phyloP scores from a whole-genome alignment of 2,329 filamentous ascomycete species.

The Ceratocystiopsis minuta region DNA sequence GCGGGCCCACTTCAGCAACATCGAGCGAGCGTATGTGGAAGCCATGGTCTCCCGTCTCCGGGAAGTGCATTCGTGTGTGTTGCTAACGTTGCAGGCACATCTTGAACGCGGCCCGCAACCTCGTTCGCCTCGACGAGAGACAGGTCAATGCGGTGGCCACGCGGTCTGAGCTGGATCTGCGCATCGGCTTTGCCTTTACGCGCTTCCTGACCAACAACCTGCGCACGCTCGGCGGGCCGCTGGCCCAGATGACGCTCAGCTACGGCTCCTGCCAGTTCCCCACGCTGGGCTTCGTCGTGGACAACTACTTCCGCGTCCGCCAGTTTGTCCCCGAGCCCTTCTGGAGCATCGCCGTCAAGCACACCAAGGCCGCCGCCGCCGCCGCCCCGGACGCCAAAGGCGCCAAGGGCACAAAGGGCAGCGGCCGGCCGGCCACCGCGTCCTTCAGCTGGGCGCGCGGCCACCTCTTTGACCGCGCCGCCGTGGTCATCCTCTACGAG shows the following conservation, averaged over 20 bases:
- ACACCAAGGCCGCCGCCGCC: slow-evolving; percentile 34
- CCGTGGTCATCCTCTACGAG: slow-evolving; percentile 69
- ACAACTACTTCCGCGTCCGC: slow-evolving; percentile 82
- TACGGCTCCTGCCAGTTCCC: slow-evolving; percentile 95
- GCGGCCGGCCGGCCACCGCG: slow-evolving; percentile 30
- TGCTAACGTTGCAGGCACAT: slow-evolving; percentile 47
- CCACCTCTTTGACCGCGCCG: slow-evolving; percentile 74
- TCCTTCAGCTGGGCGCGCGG: slow-evolving; percentile 69
- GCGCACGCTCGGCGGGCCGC: slow-evolving; percentile 48
- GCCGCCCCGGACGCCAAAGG: too few relatives aligned
- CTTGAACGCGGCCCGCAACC: slow-evolving; percentile 59
- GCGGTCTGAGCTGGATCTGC: slow-evolving; percentile 78
- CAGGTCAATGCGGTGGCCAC: slow-evolving; percentile 79
- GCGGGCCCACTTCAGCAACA: slow-evolving; percentile 85
- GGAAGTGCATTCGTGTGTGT: too few relatives aligned
- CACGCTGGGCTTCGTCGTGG: slow-evolving; percentile 89
- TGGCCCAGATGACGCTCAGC: slow-evolving; percentile 52
- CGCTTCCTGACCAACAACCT: slow-evolving; percentile 68
- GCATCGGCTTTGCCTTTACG: slow-evolving; percentile 86
- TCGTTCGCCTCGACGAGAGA: slow-evolving; percentile 62
- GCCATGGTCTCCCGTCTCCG: too few relatives aligned
- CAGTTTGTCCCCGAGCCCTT: slow-evolving; percentile 88
- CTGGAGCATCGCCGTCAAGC: slow-evolving; percentile 77
- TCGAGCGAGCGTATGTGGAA: slow-evolving; percentile 57
- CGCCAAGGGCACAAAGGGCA: slow-evolving; percentile 27